These are phyloP conservation scores for Crithidia acanthocephali DNA, from an alignment of 208 protist genomes.

Conservation along the genomic window DNA sequence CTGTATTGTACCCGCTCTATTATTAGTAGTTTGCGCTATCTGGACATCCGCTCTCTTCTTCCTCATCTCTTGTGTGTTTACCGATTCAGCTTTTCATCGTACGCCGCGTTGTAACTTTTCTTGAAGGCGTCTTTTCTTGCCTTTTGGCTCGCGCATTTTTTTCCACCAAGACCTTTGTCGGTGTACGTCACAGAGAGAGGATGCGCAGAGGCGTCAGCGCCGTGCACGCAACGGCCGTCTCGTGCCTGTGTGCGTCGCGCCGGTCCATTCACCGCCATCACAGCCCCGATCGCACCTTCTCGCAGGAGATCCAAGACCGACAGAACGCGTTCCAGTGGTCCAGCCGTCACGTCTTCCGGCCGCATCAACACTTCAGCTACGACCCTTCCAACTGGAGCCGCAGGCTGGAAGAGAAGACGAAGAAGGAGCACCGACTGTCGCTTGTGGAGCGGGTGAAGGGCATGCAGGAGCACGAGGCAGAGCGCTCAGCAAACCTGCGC, in stretches of 20 bases:
- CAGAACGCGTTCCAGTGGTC: conserved; percentile 81
- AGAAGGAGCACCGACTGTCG: conserved; percentile 35
- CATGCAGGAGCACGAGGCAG: conserved; percentile 43
- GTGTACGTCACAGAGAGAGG: too few relatives aligned
- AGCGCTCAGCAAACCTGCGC: conserved; percentile 15
- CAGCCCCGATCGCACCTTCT: conserved; percentile 68
- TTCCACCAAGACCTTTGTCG: too few relatives aligned
- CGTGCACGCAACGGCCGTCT: background rate
- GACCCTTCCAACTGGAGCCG: conserved; percentile 83
- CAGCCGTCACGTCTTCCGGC: conserved; percentile 63
- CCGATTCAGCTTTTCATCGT: too few relatives aligned
- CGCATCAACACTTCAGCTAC: conserved; percentile 87
- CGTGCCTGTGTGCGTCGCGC: conserved; percentile 4
- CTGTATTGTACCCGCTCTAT: too few relatives aligned
- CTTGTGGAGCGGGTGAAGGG: conserved; percentile 56
- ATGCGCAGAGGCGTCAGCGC: conserved; percentile 1
- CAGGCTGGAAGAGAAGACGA: conserved; percentile 49
- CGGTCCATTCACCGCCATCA: conserved; percentile 22
- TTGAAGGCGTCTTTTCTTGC: too few relatives aligned
- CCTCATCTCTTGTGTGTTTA: background rate
- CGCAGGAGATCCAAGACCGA: conserved; percentile 72
- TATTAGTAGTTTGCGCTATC: too few relatives aligned
- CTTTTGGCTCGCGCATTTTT: background rate
- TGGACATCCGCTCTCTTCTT: too few relatives aligned
- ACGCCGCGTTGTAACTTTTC: too few relatives aligned